Evolutionary conservation across 148 eudicot genomes (phyloP).

Genomic region (Hydrangea macrophylla): DNA sequence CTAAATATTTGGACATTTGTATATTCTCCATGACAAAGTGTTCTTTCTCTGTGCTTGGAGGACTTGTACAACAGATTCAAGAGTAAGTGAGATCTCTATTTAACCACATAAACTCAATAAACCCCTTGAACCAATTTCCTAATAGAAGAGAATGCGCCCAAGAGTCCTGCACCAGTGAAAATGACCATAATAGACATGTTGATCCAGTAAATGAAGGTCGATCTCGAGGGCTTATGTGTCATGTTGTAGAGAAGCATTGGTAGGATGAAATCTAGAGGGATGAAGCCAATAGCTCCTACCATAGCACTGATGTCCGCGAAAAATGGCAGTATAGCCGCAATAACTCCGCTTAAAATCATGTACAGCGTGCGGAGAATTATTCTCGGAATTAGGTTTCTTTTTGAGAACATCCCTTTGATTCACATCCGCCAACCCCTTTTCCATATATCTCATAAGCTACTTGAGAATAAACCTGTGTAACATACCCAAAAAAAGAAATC

Average conservation of each 20-base stretch:
- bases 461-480: slow-evolving; percentile 95
- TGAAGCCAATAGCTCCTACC: slow-evolving; percentile 88
- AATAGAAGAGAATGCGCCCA: slow-evolving; percentile 75
- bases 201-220: slow-evolving; percentile 45
- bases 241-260: slow-evolving; percentile 96
- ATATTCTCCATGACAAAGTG: neutral
- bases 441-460: slow-evolving; percentile 95
- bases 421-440: slow-evolving; percentile 80
- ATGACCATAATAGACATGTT: slow-evolving; percentile 55
- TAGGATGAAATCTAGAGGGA: slow-evolving; percentile 85
- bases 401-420: slow-evolving; percentile 73
- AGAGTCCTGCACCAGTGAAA: slow-evolving; percentile 67
- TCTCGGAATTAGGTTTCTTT: slow-evolving; percentile 76
- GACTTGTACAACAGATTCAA: too few species aligned
- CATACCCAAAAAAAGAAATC: too few species aligned
- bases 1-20: neutral
- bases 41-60: too few species aligned
- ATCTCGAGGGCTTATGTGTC: slow-evolving; percentile 58
- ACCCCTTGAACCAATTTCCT: slow-evolving; percentile 66
- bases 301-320: slow-evolving; percentile 83
- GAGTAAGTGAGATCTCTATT: neutral
- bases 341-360: slow-evolving; percentile 69
- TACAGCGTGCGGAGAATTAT: slow-evolving; percentile 63
- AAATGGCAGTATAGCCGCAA: slow-evolving; percentile 96
- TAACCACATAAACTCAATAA: slow-evolving; percentile 26